Evolutionary conservation across 1,284 basidiomycete genomes (phyloP), one percentile per base, ranked within the genome.

Genomic region (Microbotryomycetes sp.): DNA sequence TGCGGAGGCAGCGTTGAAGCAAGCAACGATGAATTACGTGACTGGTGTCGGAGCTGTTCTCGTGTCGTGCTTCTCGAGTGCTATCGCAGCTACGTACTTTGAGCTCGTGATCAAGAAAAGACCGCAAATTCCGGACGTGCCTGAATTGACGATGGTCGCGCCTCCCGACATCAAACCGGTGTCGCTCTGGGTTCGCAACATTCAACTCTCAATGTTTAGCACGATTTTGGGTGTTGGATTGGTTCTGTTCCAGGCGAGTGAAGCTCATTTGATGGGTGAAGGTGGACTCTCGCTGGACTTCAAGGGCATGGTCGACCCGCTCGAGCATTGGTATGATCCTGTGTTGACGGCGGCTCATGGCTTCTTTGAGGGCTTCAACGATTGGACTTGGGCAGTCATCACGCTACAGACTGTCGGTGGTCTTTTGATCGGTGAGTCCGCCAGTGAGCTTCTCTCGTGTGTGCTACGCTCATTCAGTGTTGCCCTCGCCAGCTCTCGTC

Each of bases 81-180:
- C 74, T 12, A 71, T 76, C 55, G 76, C 76, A 0, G 72, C 74
- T 23, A 75, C 75, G 47, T 76, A 76, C 68, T 75, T 76, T 46
- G 76, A 77, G 60, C 71, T 71, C 54, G 68, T 74, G 23, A 68
- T 77, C 63, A 77, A 77, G 63, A 66, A 64, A 2, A 48, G 31
- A 14, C 49, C 58, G 3, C 22, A 49, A 32, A 49, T 59, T 4
- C 61, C 60, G 22, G 46, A 54, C 12, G 55, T 63, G 42, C 58
- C 60, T 30, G 58, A 63, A 49, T 32, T 58, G 31, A 58, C 58
- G 32, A 60, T 45, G 53, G 53, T 47, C 7, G 42, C 22, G 36
- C 50, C 51, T 16, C 57, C 46, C 47, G 50, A 56, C 52, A 49
- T 54, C 32, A 65, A 67, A 42, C 63, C 69, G 14, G 60, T 64